Evolutionary conservation across 106 monocot genomes (phyloP).

Genomic region (Vanilla planifolia): DNA sequence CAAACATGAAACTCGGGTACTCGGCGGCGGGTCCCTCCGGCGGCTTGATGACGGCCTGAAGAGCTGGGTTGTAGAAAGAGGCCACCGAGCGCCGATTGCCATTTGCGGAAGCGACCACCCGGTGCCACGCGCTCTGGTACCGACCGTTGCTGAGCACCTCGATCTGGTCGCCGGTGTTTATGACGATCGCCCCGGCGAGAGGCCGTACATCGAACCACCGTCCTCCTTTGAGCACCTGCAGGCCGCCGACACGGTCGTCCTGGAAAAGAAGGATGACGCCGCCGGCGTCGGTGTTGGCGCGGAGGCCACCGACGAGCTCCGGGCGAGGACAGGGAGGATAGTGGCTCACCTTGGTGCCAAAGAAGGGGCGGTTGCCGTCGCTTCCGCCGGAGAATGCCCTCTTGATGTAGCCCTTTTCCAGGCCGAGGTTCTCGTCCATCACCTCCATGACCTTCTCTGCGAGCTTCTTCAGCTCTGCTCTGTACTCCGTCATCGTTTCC

Average conservation of each 20-base stretch:
- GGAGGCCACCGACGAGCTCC: conserved; percentile 42
- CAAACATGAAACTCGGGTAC: conserved; percentile 34
- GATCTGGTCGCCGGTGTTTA: conserved; percentile 86
- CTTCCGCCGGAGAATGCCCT: conserved; percentile 30
- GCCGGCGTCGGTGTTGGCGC: conserved; percentile 83
- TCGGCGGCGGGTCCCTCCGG: not conserved
- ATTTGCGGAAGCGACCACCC: conserved; percentile 28
- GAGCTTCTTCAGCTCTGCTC: conserved; percentile 46
- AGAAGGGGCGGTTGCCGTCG: conserved; percentile 44
- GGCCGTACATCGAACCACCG: conserved; percentile 76
- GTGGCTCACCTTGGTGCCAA: conserved; percentile 86
- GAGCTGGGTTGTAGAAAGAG: conserved; percentile 65
- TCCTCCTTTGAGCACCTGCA: conserved; percentile 59
- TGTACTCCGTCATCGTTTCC: conserved; percentile 62
- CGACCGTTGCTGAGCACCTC: conserved; percentile 75
- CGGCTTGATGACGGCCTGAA: conserved; percentile 45
- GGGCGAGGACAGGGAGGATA: conserved; percentile 70
- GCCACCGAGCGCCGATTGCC: conserved; percentile 67
- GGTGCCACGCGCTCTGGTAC: conserved; percentile 67
- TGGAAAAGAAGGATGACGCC: conserved; percentile 90
- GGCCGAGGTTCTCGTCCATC: conserved; percentile 52
- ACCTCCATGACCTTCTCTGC: conserved; percentile 53
- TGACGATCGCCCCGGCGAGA: conserved; percentile 47
- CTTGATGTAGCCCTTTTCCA: conserved; percentile 51
- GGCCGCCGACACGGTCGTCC: conserved; percentile 61